phyloP scores from a whole-genome alignment of 768 basidiomycete species.

The Russula sp. region DNA sequence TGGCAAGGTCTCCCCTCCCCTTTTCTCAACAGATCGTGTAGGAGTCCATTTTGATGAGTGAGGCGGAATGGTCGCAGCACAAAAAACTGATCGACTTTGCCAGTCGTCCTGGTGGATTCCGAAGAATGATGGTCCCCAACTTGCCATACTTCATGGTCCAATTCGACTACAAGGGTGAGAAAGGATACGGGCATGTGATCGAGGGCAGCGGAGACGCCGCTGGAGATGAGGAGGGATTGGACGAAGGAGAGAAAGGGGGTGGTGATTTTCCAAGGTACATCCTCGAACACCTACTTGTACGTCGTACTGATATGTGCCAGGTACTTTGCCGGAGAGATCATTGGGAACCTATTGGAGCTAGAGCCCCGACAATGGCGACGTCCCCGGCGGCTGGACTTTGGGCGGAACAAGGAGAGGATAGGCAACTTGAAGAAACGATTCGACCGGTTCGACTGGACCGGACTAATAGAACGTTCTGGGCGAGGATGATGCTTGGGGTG shows the following conservation, averaged over 20 bases:
- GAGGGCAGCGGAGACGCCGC: slow-evolving; percentile 74
- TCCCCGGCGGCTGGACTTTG: slow-evolving; percentile 66
- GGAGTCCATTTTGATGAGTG: slow-evolving; percentile 92
- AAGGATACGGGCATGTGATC: slow-evolving; percentile 97
- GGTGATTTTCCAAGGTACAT: slow-evolving; percentile 82
- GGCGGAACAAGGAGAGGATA: slow-evolving; percentile 64
- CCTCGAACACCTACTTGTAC: neutral
- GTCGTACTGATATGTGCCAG: slow-evolving; percentile 33
- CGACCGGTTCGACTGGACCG: slow-evolving; percentile 75
- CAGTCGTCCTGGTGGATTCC: slow-evolving; percentile 83
- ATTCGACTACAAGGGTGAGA: slow-evolving; percentile 96
- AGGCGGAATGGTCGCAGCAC: slow-evolving; percentile 97
- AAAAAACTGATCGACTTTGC: slow-evolving; percentile 96
- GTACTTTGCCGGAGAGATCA: slow-evolving; percentile 92
- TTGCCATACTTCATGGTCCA: slow-evolving; percentile 99
- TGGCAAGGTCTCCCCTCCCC: neutral
- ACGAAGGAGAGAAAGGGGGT: slow-evolving; percentile 85
- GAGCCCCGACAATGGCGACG: slow-evolving; percentile 82
- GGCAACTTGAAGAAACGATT: slow-evolving; percentile 66
- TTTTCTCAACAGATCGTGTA: slow-evolving; percentile 25
- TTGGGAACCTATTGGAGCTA: slow-evolving; percentile 83
- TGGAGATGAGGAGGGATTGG: slow-evolving; percentile 57
- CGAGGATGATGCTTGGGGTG: neutral
- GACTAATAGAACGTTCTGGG: slow-evolving; percentile 46
- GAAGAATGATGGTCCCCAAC: slow-evolving; percentile 92